Percentiles rank a stretch among this genome's conserved stretches.
Conservation (phyloP, 371 early-diverging fungal genomes). For the Polyrhizophydium stewartii region DNA sequence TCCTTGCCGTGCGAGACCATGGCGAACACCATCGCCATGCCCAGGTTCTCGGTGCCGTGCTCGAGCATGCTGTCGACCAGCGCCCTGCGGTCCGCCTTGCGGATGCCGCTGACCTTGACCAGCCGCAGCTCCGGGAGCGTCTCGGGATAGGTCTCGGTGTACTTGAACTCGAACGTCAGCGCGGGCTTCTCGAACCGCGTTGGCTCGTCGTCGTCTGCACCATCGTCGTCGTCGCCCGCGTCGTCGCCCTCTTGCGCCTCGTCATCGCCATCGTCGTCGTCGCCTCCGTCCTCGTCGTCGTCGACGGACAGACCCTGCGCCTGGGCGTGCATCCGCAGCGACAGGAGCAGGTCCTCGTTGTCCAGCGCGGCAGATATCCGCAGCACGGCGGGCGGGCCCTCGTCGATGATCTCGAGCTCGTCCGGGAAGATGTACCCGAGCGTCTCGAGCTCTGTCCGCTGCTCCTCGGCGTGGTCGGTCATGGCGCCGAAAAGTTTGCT, state of each 20-base stretch:
- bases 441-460: constrained; percentile 79
- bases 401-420: constrained; percentile 60
- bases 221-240: background rate
- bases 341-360: constrained; percentile 26
- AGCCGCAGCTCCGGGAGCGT: constrained; percentile 68
- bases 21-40: constrained; percentile 91
- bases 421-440: constrained; percentile 89
- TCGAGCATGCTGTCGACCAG: constrained; percentile 44
- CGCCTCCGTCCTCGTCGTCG: background rate
- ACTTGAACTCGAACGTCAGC: constrained; percentile 63
- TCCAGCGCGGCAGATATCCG: constrained; percentile 56
- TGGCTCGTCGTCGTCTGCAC: background rate
- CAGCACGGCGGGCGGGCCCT: constrained; percentile 42
- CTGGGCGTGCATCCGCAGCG: background rate
- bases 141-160: constrained; percentile 87
- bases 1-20: constrained; percentile 79
- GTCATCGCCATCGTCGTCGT: background rate
- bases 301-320: background rate
- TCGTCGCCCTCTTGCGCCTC: background rate
- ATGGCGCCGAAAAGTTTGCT: too few relatives aligned
- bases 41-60: constrained; percentile 63
- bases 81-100: constrained; percentile 40
- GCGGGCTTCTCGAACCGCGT: constrained; percentile 6
- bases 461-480: constrained; percentile 32
- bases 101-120: constrained; percentile 23